phyloP scores from a whole-genome alignment of 2,329 filamentous ascomycete genomes.

The Diplodia seriata region DNA sequence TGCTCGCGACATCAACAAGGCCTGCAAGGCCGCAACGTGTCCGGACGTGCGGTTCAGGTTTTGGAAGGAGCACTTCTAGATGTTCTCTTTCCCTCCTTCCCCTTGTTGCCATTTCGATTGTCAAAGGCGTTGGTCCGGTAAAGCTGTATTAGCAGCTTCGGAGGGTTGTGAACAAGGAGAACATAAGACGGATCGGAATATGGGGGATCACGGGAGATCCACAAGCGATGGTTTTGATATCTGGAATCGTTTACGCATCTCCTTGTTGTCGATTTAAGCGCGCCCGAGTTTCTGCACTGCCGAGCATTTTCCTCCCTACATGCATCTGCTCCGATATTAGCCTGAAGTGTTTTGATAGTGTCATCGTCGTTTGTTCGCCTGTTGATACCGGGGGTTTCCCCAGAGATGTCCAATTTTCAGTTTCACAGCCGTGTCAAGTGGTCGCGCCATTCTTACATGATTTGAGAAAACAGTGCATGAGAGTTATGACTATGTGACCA shows the following conservation, averaged over 20 bases:
- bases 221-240: not conserved
- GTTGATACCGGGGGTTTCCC: not conserved
- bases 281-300: not conserved
- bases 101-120: not conserved
- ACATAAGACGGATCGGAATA: not conserved
- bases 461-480: no score
- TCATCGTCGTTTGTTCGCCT: not conserved
- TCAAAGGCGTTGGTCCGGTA: conserved; percentile 3
- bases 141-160: not conserved
- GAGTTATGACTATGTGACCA: no score
- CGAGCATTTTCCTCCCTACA: not conserved
- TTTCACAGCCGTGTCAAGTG: not conserved
- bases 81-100: not conserved
- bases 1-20: conserved; percentile 84
- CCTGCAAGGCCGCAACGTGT: conserved; percentile 74
- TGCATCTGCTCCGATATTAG: not conserved
- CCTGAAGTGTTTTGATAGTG: conserved; percentile 6
- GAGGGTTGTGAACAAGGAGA: not conserved
- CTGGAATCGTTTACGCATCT: not conserved
- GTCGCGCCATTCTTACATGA: not conserved
- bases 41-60: conserved; percentile 91
- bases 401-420: not conserved
- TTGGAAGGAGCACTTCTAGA: conserved; percentile 89
- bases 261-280: not conserved
- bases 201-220: conserved; percentile 5